Conservation (phyloP, 768 basidiomycete species). For the Naganishia randhawae region DNA sequence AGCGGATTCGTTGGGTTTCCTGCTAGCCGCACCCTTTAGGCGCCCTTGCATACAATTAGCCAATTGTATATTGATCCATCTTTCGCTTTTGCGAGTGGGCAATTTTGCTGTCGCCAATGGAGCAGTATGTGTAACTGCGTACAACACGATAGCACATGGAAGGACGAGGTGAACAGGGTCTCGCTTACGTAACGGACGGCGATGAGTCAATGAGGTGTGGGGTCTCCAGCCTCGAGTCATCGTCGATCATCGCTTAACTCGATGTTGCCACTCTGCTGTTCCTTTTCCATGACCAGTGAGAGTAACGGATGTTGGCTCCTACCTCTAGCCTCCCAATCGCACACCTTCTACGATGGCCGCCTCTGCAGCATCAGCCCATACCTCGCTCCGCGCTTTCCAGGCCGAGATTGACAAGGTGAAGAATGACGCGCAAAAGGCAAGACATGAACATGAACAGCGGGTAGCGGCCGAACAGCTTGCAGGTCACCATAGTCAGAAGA, state of each 20-base stretch:
- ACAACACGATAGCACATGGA: constrained; percentile 1
- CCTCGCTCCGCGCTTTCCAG: constrained; percentile 17
- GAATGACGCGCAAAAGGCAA: constrained; percentile 10
- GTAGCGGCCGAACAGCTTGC: constrained; percentile 8
- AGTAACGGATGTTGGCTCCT: too few relatives aligned
- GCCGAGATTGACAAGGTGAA: constrained; percentile 23
- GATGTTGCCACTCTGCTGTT: not conserved
- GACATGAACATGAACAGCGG: constrained; percentile 11
- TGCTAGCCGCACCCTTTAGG: too few relatives aligned
- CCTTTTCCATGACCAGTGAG: not conserved
- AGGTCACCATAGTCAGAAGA: constrained; percentile 1
- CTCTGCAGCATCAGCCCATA: constrained; percentile 8
- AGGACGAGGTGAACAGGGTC: not conserved
- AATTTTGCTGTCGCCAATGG: too few relatives aligned
- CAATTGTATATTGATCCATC: too few relatives aligned
- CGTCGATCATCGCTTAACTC: not conserved
- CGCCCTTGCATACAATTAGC: too few relatives aligned
- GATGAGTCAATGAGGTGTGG: not conserved
- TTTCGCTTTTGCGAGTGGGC: too few relatives aligned
- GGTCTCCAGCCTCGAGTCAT: constrained; percentile 1
- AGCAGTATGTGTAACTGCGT: too few relatives aligned
- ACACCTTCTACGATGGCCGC: not conserved
- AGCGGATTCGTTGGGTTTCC: too few relatives aligned
- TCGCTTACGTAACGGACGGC: not conserved
- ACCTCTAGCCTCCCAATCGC: not conserved